These are phyloP conservation scores for Aspergillus uvarum DNA, from an alignment of 2,329 filamentous ascomycete species.

Conservation along the genomic window DNA sequence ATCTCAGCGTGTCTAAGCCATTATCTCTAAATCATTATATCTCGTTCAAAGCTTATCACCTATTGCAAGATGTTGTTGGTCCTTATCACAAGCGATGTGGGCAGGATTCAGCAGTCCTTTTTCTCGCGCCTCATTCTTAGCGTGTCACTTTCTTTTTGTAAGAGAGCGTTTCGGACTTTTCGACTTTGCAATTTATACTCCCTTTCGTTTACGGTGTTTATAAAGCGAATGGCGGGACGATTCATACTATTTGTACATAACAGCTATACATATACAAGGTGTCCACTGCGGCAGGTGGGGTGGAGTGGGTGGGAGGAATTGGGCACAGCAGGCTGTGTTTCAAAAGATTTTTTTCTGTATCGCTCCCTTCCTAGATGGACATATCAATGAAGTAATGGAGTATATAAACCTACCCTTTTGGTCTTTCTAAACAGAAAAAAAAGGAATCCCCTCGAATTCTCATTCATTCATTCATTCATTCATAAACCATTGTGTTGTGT, in stretches of 20 bases:
- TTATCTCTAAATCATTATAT: no score
- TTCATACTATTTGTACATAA: not conserved
- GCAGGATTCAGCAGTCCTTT: not conserved
- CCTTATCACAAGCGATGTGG: not conserved
- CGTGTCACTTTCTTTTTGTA: not conserved
- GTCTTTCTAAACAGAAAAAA: no score
- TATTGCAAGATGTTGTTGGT: no score
- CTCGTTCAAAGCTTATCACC: no score
- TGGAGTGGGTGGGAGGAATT: not conserved
- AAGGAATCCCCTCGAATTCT: no score
- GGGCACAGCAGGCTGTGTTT: not conserved
- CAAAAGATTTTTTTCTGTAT: not conserved
- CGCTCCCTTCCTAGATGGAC: not conserved
- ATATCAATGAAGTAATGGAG: not conserved
- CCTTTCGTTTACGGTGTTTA: not conserved
- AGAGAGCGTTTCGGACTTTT: not conserved
- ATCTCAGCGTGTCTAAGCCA: conserved; percentile 17
- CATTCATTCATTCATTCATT: not conserved
- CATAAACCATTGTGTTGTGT: not conserved
- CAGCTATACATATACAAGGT: not conserved
- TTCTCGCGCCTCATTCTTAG: not conserved
- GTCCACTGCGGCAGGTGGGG: not conserved
- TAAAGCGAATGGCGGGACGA: not conserved
- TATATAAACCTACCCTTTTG: no score
- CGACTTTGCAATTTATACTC: not conserved